Percentiles rank a stretch among this genome's conserved stretches.
Evolutionary conservation across 768 basidiomycete species (phyloP).

Genomic region (Tulasnella sp.): DNA sequence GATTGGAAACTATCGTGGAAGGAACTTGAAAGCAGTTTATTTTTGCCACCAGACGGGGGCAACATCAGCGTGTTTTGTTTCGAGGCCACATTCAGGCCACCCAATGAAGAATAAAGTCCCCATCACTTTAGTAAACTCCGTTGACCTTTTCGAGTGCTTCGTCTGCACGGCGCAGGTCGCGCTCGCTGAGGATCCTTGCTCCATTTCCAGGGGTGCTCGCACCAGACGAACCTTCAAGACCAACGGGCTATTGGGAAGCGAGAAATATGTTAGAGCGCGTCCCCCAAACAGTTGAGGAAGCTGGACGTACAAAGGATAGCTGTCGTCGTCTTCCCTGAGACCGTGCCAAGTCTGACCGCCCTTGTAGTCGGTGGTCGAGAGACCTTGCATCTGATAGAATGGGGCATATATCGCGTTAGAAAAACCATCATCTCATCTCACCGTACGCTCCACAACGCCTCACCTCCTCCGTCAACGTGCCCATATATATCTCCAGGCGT

Average conservation of each 20-base stretch:
- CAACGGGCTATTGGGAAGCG: constrained; percentile 52
- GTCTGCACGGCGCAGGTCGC: constrained; percentile 80
- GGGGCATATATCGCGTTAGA: constrained; percentile 18
- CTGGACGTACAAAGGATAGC: constrained; percentile 71
- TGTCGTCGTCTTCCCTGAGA: constrained; percentile 68
- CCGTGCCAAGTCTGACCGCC: constrained; percentile 53
- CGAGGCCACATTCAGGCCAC: too few species aligned
- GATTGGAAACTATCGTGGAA: too few species aligned
- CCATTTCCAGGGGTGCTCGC: constrained; percentile 86
- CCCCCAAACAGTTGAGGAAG: not conserved
- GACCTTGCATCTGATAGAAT: constrained; percentile 81
- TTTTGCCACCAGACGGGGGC: too few species aligned
- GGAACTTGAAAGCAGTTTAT: too few species aligned
- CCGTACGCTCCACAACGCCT: constrained; percentile 22
- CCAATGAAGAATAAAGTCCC: too few species aligned
- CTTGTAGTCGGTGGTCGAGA: constrained; percentile 80
- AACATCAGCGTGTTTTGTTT: too few species aligned
- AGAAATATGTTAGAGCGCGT: not conserved
- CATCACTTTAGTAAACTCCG: not conserved
- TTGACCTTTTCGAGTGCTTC: constrained; percentile 51
- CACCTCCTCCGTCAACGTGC: constrained; percentile 81
- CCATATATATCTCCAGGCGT: constrained; percentile 88
- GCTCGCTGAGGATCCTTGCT: constrained; percentile 70
- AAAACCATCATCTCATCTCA: not conserved
- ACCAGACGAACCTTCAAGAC: constrained; percentile 82